Base-by-base conservation (phyloP, 495 filamentous ascomycete species). In the Trypethelium eluteriae region DNA sequence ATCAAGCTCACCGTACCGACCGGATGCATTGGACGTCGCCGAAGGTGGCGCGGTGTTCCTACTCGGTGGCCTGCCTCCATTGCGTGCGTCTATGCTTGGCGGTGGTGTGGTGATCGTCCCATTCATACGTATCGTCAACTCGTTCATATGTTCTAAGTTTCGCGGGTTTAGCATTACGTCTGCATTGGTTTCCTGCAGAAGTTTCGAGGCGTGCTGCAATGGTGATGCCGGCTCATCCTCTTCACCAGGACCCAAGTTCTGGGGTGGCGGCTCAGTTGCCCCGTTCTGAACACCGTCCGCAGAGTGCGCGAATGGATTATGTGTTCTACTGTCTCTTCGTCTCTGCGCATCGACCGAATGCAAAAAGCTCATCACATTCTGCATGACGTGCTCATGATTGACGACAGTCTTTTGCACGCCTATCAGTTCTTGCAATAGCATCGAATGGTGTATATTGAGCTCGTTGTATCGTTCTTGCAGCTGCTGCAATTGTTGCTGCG, bases 401-500 rank as follows among this genome's bases (percentile, higher is more conserved):
- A 92, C 84, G 34, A 97, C 87, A 38, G 90, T 88, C 77, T 96
- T 96, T 74, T 96, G 93, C 67, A 96, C 81, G 44, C 87, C 85
- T 67, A 96, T 84, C 53, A 96, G 81, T 75, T 98, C 92, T 74
- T 94, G 90, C 63, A 96, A 79, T 67, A 97, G 88, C 67, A 94
- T 83, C 68, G 90, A 85, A 71, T 96, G 92, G 66, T 93, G 89
- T 65, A 92, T 88, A 50, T 87, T 85, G 50, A 97, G 82, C 72
- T 95, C 90, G 49, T 89, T 86, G 78, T 94, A 93, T 62, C 89
- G 87, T 68, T 93, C 87, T 68, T 93, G 89, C 34, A 98, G 80
- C 50, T 87, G 84, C 73, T 95, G 90, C 61, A 98, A 86, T 73
- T 96, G 91, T 70, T 96, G 91, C 72, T 95, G 91, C 18, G 95